Conservation (phyloP, 495 filamentous ascomycete genomes). For the Trichoderma asperelloides region DNA sequence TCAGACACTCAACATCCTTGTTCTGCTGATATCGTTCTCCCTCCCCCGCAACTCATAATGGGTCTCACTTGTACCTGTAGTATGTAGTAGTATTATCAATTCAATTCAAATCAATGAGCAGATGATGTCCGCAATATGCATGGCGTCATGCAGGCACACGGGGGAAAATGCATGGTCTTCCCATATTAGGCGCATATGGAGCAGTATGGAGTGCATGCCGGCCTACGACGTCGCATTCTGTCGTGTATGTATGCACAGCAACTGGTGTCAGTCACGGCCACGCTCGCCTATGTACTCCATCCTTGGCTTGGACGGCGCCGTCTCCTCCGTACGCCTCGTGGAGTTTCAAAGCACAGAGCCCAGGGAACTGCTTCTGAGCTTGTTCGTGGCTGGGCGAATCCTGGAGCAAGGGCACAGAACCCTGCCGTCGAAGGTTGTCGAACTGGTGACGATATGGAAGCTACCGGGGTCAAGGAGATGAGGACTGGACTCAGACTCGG, state of each 20-base stretch:
- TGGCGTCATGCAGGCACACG: constrained; percentile 7
- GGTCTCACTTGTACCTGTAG: no score
- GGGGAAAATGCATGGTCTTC: not conserved
- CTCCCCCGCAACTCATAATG: not conserved
- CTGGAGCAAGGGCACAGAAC: not conserved
- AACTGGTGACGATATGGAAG: not conserved
- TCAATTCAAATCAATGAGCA: not conserved
- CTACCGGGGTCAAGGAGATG: not conserved
- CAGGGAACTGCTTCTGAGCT: no score
- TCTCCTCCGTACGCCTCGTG: not conserved
- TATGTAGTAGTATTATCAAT: no score
- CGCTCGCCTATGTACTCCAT: not conserved
- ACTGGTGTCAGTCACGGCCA: not conserved
- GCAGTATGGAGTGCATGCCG: not conserved
- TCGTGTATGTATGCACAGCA: not conserved
- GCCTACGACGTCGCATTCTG: not conserved
- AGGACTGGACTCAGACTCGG: not conserved
- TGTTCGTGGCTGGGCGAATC: no score
- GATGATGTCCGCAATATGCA: not conserved
- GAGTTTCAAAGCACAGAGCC: not conserved
- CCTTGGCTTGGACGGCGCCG: not conserved
- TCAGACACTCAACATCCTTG: not conserved
- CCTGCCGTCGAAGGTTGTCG: not conserved
- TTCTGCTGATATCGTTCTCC: not conserved
- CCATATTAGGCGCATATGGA: not conserved